Evolutionary conservation across 129 eudicot genomes (phyloP).

Genomic region (Flaveria bidentis): DNA sequence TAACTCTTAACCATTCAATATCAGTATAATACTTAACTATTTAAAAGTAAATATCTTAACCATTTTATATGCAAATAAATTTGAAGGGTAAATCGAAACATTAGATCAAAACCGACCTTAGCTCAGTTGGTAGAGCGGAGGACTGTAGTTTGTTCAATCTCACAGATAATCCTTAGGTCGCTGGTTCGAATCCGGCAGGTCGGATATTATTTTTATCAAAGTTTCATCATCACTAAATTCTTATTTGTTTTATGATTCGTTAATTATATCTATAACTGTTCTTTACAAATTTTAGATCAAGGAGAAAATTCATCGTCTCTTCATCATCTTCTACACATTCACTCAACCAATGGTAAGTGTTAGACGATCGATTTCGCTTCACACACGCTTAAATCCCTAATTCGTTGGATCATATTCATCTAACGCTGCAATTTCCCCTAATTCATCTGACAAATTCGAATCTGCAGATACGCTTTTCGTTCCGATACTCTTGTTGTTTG

Average conservation of each 20-base stretch:
- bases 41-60: too few species aligned
- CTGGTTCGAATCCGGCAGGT: conserved; percentile 79
- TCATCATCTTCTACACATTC: neutral
- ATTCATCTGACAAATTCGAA: neutral
- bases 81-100: too few species aligned
- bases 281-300: neutral
- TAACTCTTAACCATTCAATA: too few species aligned
- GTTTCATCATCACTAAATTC: neutral
- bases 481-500: neutral
- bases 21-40: too few species aligned
- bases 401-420: neutral
- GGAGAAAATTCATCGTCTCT: neutral
- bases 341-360: neutral
- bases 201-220: conserved; percentile 6
- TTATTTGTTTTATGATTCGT: neutral
- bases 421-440: neutral
- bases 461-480: neutral
- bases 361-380: neutral
- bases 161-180: conserved; percentile 53
- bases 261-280: too few species aligned
- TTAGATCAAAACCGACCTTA: conserved; percentile 49
- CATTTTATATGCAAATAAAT: too few species aligned
- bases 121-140: conserved; percentile 97
- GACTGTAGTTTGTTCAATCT: conserved; percentile 54
- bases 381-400: neutral